A percentile compares a stretch with the other conserved stretches of the same genome.
Conservation (phyloP, 2,329 filamentous ascomycete genomes). For the Trichoderma brevicompactum region DNA sequence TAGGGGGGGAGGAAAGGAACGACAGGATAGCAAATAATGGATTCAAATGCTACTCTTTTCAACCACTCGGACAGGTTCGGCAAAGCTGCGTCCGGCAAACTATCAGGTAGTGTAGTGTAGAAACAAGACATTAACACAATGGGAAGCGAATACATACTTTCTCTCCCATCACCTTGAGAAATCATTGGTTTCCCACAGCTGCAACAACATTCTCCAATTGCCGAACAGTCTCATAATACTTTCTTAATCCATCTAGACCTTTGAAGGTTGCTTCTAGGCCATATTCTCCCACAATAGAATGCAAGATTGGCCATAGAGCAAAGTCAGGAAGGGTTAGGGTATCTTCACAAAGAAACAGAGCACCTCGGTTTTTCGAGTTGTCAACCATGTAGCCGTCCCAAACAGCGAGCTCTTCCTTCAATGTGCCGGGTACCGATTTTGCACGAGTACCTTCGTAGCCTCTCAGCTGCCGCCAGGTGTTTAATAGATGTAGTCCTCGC, state of each 20-base stretch:
- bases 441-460: constrained; percentile 25
- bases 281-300: constrained; percentile 48
- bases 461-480: constrained; percentile 40
- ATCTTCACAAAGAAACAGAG: constrained; percentile 52
- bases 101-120: not conserved
- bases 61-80: not conserved
- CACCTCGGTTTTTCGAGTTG: constrained; percentile 31
- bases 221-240: constrained; percentile 45
- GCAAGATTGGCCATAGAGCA: constrained; percentile 60
- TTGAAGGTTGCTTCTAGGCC: constrained; percentile 39
- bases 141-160: not conserved
- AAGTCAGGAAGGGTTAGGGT: constrained; percentile 56
- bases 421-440: constrained; percentile 31
- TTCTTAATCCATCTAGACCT: constrained; percentile 39
- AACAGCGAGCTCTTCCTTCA: constrained; percentile 42
- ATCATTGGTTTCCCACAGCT: constrained; percentile 31
- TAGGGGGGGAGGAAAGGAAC: not conserved
- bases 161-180: not conserved
- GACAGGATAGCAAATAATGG: not conserved
- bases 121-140: not conserved
- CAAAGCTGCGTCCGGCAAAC: not conserved
- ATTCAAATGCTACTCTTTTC: not conserved
- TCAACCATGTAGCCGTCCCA: constrained; percentile 48
- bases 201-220: constrained; percentile 34
- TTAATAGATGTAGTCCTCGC: constrained; percentile 43